Conservation (phyloP, 1,284 basidiomycete species). For the Trametes sp. region DNA sequence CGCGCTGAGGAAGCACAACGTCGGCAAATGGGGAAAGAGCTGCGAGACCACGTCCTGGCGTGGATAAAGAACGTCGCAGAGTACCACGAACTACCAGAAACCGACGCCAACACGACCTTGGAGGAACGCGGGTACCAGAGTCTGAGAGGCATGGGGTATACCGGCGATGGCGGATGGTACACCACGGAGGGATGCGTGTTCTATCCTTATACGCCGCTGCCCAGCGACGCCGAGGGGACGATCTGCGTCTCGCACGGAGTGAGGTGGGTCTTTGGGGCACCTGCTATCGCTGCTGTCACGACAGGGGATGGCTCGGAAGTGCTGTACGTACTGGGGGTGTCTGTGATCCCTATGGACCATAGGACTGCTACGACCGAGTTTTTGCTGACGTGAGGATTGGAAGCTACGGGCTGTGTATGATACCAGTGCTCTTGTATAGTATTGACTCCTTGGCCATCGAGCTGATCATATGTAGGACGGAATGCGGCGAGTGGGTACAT, state of each 20-base stretch:
- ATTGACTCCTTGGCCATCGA: too few relatives aligned
- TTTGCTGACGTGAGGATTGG: neutral
- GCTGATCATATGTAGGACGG: too few relatives aligned
- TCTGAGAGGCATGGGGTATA: conserved; percentile 18
- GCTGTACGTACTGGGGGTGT: neutral
- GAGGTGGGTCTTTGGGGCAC: conserved; percentile 26
- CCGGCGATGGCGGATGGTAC: conserved; percentile 14
- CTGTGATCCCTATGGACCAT: neutral
- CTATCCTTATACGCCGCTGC: conserved; percentile 22
- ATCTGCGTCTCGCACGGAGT: conserved; percentile 17
- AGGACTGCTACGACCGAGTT: neutral
- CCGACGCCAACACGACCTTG: neutral
- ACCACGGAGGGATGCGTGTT: conserved; percentile 22
- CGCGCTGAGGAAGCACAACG: neutral
- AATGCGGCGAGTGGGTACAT: too few relatives aligned
- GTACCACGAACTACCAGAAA: neutral
- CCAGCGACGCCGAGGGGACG: conserved; percentile 6
- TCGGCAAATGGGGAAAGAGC: neutral
- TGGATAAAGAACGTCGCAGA: neutral
- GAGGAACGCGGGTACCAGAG: neutral
- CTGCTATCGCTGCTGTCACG: conserved; percentile 10
- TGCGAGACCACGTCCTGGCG: neutral
- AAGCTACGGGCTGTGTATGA: too few relatives aligned
- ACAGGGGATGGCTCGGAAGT: too few relatives aligned
- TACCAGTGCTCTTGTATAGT: too few relatives aligned